Conservation (phyloP, 768 basidiomycete species). For the Mycena albidolilacea region DNA sequence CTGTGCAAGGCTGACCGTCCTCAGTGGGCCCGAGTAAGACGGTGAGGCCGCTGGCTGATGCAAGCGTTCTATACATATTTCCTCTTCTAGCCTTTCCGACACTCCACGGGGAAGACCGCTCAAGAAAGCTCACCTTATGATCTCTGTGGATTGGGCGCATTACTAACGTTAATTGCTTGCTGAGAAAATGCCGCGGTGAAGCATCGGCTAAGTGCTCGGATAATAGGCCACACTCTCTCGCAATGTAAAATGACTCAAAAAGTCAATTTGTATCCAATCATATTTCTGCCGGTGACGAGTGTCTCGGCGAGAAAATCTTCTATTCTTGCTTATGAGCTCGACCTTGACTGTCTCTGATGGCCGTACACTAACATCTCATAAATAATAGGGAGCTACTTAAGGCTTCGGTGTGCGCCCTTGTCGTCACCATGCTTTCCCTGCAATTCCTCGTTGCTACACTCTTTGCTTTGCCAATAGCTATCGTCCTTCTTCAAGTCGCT, state of each 20-base stretch:
- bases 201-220: no score
- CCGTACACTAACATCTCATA: background rate
- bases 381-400: background rate
- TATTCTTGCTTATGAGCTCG: background rate
- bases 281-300: background rate
- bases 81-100: no score
- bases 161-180: no score
- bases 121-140: no score
- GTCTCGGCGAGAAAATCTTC: background rate
- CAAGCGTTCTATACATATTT: no score
- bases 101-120: no score
- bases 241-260: background rate
- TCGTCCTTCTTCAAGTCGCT: conserved; percentile 54
- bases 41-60: no score
- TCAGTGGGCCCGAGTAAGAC: no score
- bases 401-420: background rate
- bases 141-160: no score
- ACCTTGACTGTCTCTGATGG: background rate
- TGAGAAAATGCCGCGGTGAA: no score
- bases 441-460: background rate
- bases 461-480: background rate
- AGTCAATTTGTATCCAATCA: background rate
- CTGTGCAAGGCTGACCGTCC: no score
- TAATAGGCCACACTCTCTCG: no score
- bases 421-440: background rate